These are phyloP conservation scores for Pestalotiopsis sp. DNA, from an alignment of 2,329 filamentous ascomycete genomes.

Conservation along the genomic window DNA sequence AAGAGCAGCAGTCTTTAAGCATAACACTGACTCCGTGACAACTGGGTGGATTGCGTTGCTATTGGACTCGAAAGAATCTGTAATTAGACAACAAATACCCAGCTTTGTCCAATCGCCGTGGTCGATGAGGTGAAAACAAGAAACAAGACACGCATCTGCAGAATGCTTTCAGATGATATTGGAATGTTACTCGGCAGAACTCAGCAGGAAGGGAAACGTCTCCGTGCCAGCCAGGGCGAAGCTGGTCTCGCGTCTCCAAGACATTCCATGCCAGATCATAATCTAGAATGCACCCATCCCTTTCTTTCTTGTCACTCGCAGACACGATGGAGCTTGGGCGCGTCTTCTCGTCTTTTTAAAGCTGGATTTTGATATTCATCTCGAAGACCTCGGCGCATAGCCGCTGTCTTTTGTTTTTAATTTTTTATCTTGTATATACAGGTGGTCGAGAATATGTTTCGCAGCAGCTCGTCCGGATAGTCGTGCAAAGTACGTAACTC, in stretches of 20 bases:
- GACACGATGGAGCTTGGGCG: neutral
- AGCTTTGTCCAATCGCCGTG: conserved; percentile 23
- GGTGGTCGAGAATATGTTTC: conserved; percentile 1
- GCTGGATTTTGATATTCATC: conserved; percentile 28
- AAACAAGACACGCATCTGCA: conserved; percentile 22
- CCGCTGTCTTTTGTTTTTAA: conserved; percentile 11
- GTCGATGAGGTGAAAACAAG: conserved; percentile 18
- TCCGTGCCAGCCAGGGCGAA: neutral
- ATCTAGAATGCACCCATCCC: conserved; percentile 14
- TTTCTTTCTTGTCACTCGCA: conserved; percentile 13
- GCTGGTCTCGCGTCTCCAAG: conserved; percentile 21
- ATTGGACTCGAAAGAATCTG: conserved; percentile 23
- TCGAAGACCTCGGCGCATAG: conserved; percentile 20
- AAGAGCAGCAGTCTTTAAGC: conserved; percentile 20
- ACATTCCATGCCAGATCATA: conserved; percentile 14
- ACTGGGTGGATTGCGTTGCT: conserved; percentile 17
- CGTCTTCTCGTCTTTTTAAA: conserved; percentile 17
- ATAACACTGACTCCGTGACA: conserved; percentile 15
- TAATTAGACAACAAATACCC: conserved; percentile 33
- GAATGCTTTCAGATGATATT: neutral
- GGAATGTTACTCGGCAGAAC: conserved; percentile 9
- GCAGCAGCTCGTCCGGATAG: neutral
- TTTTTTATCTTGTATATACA: conserved; percentile 9
- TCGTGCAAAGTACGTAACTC: neutral
- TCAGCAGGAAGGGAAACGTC: neutral